A percentile compares a stretch with the other conserved stretches of the same genome.
Conservation (phyloP, 345 rosid species). For the Populus ilicifolia region DNA sequence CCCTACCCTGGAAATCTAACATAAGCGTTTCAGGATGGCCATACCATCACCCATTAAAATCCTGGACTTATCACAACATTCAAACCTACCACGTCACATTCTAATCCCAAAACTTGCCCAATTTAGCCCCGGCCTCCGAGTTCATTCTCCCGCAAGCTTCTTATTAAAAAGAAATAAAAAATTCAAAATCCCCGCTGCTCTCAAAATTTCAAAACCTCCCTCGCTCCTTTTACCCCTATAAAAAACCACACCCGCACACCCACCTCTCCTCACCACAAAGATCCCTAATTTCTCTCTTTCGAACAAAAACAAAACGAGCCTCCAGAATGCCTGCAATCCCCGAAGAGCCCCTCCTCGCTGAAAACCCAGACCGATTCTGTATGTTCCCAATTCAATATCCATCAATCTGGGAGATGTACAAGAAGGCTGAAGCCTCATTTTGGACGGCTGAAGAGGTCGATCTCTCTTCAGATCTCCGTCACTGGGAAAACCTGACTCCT, state of each 20-base stretch:
- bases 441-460: constrained; percentile 99
- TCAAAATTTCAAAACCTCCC: constrained; percentile 20
- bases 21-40: not conserved
- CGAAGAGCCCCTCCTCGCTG: constrained; percentile 78
- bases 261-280: not conserved
- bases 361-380: constrained; percentile 77
- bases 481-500: constrained; percentile 68
- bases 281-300: not conserved
- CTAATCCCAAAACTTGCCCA: not conserved
- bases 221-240: constrained; percentile 8
- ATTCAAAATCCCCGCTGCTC: not conserved
- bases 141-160: constrained; percentile 33
- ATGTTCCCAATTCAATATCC: constrained; percentile 96
- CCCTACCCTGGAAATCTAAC: not conserved
- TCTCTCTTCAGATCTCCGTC: constrained; percentile 66
- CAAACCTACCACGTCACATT: not conserved
- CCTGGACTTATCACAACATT: too few relatives aligned
- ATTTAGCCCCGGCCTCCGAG: not conserved
- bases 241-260: not conserved
- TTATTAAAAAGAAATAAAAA: not conserved
- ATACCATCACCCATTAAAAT: not conserved
- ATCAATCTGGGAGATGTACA: constrained; percentile 94
- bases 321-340: constrained; percentile 65
- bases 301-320: not conserved
- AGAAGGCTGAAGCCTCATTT: constrained; percentile 94